Evolutionary conservation across 2,329 filamentous ascomycete species (phyloP), one percentile per base, ranked within the genome.

Genomic region (Claviceps sp.): DNA sequence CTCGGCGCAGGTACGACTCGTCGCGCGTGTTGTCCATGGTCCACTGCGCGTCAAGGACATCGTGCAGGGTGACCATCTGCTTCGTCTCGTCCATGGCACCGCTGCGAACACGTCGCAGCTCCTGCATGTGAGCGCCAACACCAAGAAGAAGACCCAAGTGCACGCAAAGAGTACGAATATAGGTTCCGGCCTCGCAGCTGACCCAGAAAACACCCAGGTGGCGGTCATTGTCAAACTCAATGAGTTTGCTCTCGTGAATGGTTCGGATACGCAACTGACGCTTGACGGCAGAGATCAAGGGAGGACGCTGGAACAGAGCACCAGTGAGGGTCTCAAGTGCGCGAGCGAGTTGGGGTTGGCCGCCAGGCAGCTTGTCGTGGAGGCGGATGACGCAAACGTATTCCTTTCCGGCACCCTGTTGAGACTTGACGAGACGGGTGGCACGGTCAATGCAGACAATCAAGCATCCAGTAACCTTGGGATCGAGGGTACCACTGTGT

Each of bases 131-230:
- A 50, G 88, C 93, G 60, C 91, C 91, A 53, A 95, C 89, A 66
- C 91, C 79, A 46, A 82, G 72, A 44, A 82, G 68, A 53, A 82
- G 72, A 69, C 88, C 88, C 59, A 98, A 71, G 73, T 97, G 93
- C 44, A 97, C 91, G 71, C 93, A 97, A 47, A 98, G 83, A 39
- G 93, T 98, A 76, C 93, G 87, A 68, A 98, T 97, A 71, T 98
- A 98, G 57, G 93, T 98, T 68, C 93, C 93, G 50, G 68, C 93
- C 73, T 98, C 93, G 71, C 93, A 98, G 72, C 88, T 95, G 61
- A 97, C 93, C 91, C 93, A 97, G 80, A 98, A 98, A 52, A 97
- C 91, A 70, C 87, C 93, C 39, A 98, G 80, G 69, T 97, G 90
- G 62, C 93, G 84, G 64, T 97, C 91, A 66, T 98, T 97, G 76